These are phyloP conservation scores for Aspergillus quadrilineatus DNA, from an alignment of 2,329 filamentous ascomycete species.

Conservation along the genomic window DNA sequence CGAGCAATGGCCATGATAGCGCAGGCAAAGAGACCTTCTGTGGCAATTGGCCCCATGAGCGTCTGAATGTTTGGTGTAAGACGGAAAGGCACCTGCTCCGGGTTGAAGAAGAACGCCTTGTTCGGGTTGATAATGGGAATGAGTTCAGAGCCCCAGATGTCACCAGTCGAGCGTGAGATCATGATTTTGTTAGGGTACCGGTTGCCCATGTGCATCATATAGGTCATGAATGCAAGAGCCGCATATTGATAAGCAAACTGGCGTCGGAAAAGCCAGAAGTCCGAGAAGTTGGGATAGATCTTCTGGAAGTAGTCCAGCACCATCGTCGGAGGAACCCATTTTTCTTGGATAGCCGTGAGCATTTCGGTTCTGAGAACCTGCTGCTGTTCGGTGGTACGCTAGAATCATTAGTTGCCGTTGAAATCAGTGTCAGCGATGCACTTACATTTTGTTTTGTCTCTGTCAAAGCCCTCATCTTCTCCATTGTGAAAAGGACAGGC, in stretches of 20 bases:
- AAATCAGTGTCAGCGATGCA: conserved; percentile 4
- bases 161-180: conserved; percentile 82
- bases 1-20: conserved; percentile 95
- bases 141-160: conserved; percentile 94
- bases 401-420: conserved; percentile 27
- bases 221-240: conserved; percentile 96
- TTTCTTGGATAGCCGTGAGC: conserved; percentile 90
- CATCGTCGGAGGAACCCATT: conserved; percentile 81
- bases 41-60: conserved; percentile 91
- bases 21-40: conserved; percentile 93
- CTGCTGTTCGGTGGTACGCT: conserved; percentile 62
- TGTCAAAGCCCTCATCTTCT: conserved; percentile 77
- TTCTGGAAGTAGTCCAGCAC: conserved; percentile 85
- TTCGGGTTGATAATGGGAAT: conserved; percentile 82
- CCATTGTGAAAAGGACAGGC: conserved; percentile 90
- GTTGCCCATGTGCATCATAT: conserved; percentile 94
- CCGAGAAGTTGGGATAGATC: conserved; percentile 82
- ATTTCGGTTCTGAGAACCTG: conserved; percentile 79
- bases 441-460: conserved; percentile 62
- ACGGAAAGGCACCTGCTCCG: conserved; percentile 93
- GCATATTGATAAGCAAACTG: conserved; percentile 97
- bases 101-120: conserved; percentile 90
- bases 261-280: conserved; percentile 98
- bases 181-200: conserved; percentile 94
- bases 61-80: conserved; percentile 95